Evolutionary conservation across 441 rosid species (phyloP).

Genomic region (Bruguiera hainesii): DNA sequence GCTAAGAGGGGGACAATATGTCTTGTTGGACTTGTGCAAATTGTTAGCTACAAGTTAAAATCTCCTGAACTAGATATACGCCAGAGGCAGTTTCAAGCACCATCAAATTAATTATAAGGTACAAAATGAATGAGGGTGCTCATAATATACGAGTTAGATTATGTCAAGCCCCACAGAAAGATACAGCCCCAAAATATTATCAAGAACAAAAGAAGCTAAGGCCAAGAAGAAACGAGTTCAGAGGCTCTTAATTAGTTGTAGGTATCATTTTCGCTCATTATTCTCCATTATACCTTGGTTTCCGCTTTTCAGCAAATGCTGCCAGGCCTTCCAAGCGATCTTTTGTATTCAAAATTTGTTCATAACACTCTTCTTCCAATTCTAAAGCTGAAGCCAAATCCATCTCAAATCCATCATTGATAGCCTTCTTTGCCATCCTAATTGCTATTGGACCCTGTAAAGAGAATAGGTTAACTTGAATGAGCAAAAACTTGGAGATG

Average conservation of each 20-base stretch:
- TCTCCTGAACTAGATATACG: background rate
- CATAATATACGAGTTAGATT: background rate
- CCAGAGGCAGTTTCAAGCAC: background rate
- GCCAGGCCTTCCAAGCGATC: conserved; percentile 93
- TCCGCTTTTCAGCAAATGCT: conserved; percentile 87
- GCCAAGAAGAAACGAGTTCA: background rate
- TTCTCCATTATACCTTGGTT: conserved; percentile 64
- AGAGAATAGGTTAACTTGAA: conserved; percentile 11
- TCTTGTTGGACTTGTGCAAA: background rate
- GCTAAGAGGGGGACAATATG: background rate
- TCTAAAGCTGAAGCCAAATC: conserved; percentile 52
- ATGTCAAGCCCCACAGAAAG: background rate
- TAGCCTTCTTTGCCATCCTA: conserved; percentile 74
- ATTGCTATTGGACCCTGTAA: conserved; percentile 80
- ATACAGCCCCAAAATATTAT: background rate
- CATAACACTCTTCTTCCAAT: conserved; percentile 75
- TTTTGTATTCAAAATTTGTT: conserved; percentile 48
- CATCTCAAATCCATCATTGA: conserved; percentile 56
- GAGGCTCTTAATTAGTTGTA: background rate
- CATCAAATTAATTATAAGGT: background rate
- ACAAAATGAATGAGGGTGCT: background rate
- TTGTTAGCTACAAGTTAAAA: background rate
- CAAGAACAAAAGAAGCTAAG: background rate
- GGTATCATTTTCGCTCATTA: conserved; percentile 20
- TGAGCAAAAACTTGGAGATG: background rate